Evolutionary conservation across 768 basidiomycete genomes (phyloP).

Genomic region (Boletus huronensis): DNA sequence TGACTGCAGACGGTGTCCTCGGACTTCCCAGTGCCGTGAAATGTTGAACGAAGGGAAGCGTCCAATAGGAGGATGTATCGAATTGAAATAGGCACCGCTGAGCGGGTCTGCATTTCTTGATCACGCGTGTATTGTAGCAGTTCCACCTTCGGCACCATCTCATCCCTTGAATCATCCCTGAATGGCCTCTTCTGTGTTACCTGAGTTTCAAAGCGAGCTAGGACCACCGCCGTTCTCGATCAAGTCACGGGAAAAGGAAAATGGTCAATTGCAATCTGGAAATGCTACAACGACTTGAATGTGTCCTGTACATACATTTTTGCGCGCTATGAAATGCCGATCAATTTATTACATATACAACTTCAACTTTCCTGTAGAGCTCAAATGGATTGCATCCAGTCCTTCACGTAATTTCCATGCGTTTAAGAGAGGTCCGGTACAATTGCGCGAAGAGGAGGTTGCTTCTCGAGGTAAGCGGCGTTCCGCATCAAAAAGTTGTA

Average conservation of each 20-base stretch:
- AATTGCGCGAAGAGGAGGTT: conserved; percentile 6
- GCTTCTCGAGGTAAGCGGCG: conserved; percentile 19
- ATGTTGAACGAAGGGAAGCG: not conserved
- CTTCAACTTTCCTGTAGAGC: not conserved
- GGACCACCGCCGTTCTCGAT: not conserved
- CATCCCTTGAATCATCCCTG: not conserved
- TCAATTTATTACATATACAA: not conserved
- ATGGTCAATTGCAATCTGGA: not conserved
- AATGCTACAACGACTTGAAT: not conserved
- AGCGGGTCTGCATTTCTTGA: not conserved
- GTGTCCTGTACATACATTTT: not conserved
- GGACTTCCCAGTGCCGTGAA: not conserved
- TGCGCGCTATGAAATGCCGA: not conserved
- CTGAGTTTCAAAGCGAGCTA: not conserved
- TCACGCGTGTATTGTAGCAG: not conserved
- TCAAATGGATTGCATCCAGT: not conserved
- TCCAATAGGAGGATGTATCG: not conserved
- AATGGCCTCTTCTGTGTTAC: not conserved
- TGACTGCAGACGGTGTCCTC: not conserved
- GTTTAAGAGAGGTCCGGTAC: not conserved
- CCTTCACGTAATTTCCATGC: not conserved
- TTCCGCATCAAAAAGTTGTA: conserved; percentile 3
- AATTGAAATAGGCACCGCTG: not conserved
- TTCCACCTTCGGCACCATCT: not conserved
- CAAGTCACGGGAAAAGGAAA: not conserved